Base-by-base conservation (phyloP, 2,329 filamentous ascomycete genomes). In the Xylariaceae sp. region DNA sequence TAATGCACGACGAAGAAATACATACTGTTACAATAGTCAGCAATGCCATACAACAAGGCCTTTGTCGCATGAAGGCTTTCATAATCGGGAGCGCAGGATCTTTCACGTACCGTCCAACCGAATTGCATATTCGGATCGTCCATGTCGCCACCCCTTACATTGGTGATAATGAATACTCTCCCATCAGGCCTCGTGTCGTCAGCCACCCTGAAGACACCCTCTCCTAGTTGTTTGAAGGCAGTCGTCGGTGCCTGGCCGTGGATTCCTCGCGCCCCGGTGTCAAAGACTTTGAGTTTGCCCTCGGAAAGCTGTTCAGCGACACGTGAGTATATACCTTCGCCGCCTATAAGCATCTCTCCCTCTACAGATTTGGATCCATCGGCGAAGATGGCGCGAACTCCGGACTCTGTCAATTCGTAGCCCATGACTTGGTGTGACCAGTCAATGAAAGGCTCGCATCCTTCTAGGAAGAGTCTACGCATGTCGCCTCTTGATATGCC, bases 401-500 rank as follows among this genome's bases (percentile, higher is more conserved):
- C 81, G 6, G 68, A 67, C 1, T 62, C 60, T 0, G 77, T 81
- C 42, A 78, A 58, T 55, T 85, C 79, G 53, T 86, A 86, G 22
- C 80, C 77, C 2, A 68, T 75, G 38, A 85, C 78, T 3, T 77
- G 72, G 47, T 74, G 74, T 11, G 64, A 70, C 78, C 81, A 86
- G 19, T 77, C 68, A 6, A 87, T 71, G 41, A 68, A 68, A 0
- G 72, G 62, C 52, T 85, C 81, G 49, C 75, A 76, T 1, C 81
- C 82, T 15, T 74, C 66, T 41, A 82, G 63, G 58, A 86, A 85
- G 5, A 81, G 54, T 42, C 66, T 71, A 2, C 83, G 72, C 82
- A 86, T 85, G 33, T 83, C 81, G 5, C 82, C 82, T 5, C 83
- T 68, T 0, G 80, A 74, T 38, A 86, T 82, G 1, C 82, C 82